A percentile compares a stretch with the other conserved stretches of the same genome.
Evolutionary conservation across 352 stramenopile genomes (phyloP).

Genomic region (Thraustochytrium sp.): DNA sequence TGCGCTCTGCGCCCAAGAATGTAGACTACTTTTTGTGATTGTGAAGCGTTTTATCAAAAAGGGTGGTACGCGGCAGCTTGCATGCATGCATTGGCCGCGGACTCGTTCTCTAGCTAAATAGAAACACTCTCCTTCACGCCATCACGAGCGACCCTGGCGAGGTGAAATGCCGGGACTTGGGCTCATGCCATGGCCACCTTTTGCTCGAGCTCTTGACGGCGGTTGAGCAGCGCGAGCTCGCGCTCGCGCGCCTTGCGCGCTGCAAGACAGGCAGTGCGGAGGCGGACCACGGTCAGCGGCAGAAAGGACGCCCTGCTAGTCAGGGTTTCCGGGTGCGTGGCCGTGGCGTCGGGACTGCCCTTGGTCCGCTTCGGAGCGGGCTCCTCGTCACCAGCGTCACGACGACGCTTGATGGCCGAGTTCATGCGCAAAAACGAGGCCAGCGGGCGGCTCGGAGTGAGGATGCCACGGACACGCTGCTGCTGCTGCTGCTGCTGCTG

Average conservation of each 20-base stretch:
- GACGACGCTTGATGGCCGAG: neutral
- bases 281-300: neutral
- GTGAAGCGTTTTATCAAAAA: no score
- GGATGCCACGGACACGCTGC: neutral
- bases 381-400: neutral
- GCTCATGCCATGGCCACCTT: neutral
- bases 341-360: no score
- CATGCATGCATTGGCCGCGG: no score
- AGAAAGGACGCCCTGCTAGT: slow-evolving; percentile 13
- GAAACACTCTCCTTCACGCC: no score
- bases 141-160: no score
- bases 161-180: no score
- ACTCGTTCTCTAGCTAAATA: no score
- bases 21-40: slow-evolving; percentile 42
- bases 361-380: no score
- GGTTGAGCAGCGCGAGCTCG: neutral
- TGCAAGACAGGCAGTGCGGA: neutral
- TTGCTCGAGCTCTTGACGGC: neutral
- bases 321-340: neutral
- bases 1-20: slow-evolving; percentile 76
- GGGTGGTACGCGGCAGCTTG: no score
- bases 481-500: neutral
- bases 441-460: neutral
- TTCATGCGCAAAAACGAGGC: neutral
- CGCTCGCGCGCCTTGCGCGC: neutral